A percentile compares a stretch with the other conserved stretches of the same genome.
Conservation (phyloP, 495 filamentous ascomycete genomes). For the Parmelia sp. region DNA sequence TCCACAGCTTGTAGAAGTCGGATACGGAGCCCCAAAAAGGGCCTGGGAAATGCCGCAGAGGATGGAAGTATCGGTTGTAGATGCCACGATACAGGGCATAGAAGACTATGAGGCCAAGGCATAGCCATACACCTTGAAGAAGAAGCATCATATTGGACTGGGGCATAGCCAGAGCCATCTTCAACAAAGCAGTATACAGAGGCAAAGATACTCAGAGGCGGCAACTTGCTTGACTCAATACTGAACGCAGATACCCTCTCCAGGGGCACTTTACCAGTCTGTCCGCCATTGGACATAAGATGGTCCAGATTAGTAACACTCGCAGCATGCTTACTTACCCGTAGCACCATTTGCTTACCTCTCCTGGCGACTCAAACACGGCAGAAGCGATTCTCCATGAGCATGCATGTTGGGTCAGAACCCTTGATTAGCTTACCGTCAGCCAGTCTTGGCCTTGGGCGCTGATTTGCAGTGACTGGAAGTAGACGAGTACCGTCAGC, state of each 20-base stretch:
- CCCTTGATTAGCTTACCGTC: background rate
- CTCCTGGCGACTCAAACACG: too few species aligned
- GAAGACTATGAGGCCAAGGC: background rate
- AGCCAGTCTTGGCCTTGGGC: too few species aligned
- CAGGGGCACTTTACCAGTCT: background rate
- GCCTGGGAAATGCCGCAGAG: conserved; percentile 45
- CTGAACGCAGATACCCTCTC: background rate
- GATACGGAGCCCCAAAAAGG: conserved; percentile 50
- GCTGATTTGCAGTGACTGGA: too few species aligned
- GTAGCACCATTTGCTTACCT: too few species aligned
- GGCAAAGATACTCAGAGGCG: background rate
- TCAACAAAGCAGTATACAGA: background rate
- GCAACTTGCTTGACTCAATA: background rate
- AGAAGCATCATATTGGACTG: background rate
- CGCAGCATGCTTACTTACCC: background rate
- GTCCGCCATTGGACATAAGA: background rate
- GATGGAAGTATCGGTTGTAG: conserved; percentile 49
- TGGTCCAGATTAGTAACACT: background rate
- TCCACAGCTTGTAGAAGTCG: conserved; percentile 35
- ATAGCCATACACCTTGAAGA: background rate
- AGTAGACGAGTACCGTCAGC: too few species aligned
- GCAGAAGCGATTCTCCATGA: too few species aligned
- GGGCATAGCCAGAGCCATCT: background rate
- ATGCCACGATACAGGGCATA: conserved; percentile 22
- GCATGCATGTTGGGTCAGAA: background rate